These are phyloP conservation scores for Chamaecyparis obtusa DNA, from an alignment of 75 land plant genomes.

Conservation along the genomic window DNA sequence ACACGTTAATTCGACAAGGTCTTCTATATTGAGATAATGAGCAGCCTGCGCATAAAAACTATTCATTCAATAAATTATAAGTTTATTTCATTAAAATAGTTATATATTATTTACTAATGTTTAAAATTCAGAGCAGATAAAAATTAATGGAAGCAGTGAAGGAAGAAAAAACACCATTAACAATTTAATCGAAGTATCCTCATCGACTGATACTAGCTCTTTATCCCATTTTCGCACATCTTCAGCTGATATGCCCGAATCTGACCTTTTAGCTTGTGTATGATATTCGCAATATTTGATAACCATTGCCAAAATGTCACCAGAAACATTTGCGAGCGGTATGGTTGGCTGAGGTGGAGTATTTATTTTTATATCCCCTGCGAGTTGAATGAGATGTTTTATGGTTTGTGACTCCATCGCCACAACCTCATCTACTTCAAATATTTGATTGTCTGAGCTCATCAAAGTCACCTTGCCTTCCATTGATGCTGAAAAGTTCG, in stretches of 20 bases:
- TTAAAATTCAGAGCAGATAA: too few relatives aligned
- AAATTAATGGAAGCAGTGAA: too few relatives aligned
- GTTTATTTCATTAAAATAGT: background rate
- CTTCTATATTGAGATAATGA: too few relatives aligned
- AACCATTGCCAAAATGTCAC: constrained; percentile 59
- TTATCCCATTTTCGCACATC: too few relatives aligned
- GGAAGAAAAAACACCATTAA: too few relatives aligned
- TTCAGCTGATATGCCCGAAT: too few relatives aligned
- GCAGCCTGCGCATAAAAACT: too few relatives aligned
- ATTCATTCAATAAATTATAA: too few relatives aligned
- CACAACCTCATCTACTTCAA: constrained; percentile 62
- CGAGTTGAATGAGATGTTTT: constrained; percentile 58
- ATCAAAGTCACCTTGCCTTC: constrained; percentile 29
- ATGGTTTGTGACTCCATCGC: constrained; percentile 62
- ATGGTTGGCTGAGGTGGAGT: constrained; percentile 13
- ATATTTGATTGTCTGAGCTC: constrained; percentile 52
- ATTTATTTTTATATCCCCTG: background rate
- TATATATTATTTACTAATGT: too few relatives aligned
- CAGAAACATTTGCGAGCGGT: constrained; percentile 50
- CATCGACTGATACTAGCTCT: too few relatives aligned
- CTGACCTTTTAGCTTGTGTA: constrained; percentile 7
- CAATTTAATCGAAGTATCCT: too few relatives aligned
- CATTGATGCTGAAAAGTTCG: background rate
- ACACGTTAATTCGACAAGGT: too few relatives aligned
- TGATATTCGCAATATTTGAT: constrained; percentile 66